Conservation (phyloP, 2,329 filamentous ascomycete species). For the Xylariaceae sp. region DNA sequence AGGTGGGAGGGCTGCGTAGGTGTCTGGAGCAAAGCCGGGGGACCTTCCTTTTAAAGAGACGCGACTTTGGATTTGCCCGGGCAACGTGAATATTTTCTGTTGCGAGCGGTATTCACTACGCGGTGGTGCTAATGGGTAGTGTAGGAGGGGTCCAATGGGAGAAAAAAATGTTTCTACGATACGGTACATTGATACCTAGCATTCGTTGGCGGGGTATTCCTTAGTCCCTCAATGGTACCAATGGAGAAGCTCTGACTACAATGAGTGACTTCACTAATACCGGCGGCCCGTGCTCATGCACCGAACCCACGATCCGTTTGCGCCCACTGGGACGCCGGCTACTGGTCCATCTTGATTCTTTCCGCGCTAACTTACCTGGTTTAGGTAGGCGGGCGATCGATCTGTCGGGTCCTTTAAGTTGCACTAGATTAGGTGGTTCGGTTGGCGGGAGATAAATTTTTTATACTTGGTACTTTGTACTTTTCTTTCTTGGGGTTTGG, state of each 20-base stretch:
- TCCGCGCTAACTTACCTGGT: neutral
- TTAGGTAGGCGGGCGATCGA: neutral
- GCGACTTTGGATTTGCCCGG: constrained; percentile 13
- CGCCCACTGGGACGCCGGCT: no score
- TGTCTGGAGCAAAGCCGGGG: constrained; percentile 1
- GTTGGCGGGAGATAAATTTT: no score
- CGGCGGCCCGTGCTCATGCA: no score
- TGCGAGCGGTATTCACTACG: constrained; percentile 8
- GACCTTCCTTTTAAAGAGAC: constrained; percentile 12
- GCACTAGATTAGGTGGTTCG: neutral
- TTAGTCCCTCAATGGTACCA: constrained; percentile 8
- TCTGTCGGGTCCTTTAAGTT: neutral
- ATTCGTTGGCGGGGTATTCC: constrained; percentile 17
- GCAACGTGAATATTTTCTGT: constrained; percentile 20
- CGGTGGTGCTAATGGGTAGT: neutral
- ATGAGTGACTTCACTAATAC: no score
- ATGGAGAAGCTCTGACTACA: neutral
- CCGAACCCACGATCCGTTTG: no score
- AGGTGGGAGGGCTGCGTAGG: neutral
- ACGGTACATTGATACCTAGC: no score
- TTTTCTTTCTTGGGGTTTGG: no score
- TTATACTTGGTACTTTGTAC: no score
- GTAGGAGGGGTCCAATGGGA: neutral
- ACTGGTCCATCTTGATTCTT: no score
- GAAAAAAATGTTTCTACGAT: neutral